Conservation (phyloP, 2,329 filamentous ascomycete species). For the Fonsecaea pedrosoi region DNA sequence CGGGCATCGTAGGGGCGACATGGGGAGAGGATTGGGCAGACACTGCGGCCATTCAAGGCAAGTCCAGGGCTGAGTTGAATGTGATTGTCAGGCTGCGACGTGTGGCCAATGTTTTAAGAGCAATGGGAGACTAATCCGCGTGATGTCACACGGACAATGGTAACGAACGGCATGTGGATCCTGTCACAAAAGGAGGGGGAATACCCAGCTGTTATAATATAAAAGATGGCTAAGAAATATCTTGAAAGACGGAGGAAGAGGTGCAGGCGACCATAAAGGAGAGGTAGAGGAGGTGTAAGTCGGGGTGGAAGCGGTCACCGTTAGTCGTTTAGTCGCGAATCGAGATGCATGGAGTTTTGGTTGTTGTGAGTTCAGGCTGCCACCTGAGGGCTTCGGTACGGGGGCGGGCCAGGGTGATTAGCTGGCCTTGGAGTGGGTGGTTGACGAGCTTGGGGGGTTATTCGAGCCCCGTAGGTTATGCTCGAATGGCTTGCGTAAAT, state of each 20-base stretch:
- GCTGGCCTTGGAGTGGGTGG: background rate
- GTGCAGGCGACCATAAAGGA: background rate
- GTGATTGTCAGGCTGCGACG: background rate
- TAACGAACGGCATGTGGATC: conserved; percentile 19
- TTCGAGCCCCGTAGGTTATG: background rate
- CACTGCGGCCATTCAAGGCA: conserved; percentile 35
- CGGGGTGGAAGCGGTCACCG: background rate
- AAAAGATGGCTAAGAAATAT: conserved; percentile 9
- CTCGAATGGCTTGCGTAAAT: conserved; percentile 7
- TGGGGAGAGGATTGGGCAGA: conserved; percentile 33
- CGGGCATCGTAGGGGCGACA: conserved; percentile 34
- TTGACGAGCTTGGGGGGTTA: background rate
- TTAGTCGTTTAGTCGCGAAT: background rate
- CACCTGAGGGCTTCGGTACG: background rate
- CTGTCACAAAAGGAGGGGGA: conserved; percentile 5
- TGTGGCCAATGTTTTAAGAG: conserved; percentile 15
- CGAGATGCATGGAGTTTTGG: conserved; percentile 4
- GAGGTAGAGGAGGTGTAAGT: background rate
- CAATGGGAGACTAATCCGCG: conserved; percentile 8
- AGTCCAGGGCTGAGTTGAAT: background rate
- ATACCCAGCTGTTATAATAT: conserved; percentile 4
- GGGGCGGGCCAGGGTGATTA: background rate
- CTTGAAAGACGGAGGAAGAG: conserved; percentile 7
- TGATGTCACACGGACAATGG: conserved; percentile 19
- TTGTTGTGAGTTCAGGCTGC: conserved; percentile 3